Evolutionary conservation across 768 basidiomycete genomes (phyloP).

Genomic region (Leucogyrophana mollusca): DNA sequence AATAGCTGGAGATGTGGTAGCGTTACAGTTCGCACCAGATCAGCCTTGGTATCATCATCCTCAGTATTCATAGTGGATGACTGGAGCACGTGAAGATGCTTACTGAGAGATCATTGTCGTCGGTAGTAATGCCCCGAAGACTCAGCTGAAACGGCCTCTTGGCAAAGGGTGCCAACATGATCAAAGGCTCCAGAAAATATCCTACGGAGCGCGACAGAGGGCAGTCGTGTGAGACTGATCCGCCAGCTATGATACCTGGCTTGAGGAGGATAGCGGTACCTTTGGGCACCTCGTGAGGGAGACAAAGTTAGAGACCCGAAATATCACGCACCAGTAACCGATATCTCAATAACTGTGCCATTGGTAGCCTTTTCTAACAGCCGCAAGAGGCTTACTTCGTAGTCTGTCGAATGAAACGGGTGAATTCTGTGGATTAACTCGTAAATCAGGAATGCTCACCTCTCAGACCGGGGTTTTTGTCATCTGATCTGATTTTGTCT

Average conservation of each 20-base stretch:
- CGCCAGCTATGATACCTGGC: slow-evolving; percentile 89
- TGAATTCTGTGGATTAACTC: background rate
- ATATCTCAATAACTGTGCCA: slow-evolving; percentile 94
- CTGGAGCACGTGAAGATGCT: slow-evolving; percentile 10
- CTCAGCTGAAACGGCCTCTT: slow-evolving; percentile 85
- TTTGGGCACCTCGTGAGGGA: slow-evolving; percentile 26
- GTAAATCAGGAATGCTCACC: slow-evolving; percentile 45
- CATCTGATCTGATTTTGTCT: slow-evolving; percentile 84
- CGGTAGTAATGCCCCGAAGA: slow-evolving; percentile 87
- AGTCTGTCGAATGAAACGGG: slow-evolving; percentile 53
- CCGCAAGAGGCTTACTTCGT: slow-evolving; percentile 87
- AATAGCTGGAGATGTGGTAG: slow-evolving; percentile 89
- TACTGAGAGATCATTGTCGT: slow-evolving; percentile 90
- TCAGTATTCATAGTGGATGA: slow-evolving; percentile 4
- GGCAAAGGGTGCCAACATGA: slow-evolving; percentile 90
- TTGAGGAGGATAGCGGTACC: slow-evolving; percentile 91
- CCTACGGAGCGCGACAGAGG: slow-evolving; percentile 87
- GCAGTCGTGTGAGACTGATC: slow-evolving; percentile 80
- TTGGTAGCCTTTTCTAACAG: slow-evolving; percentile 90
- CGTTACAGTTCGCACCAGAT: slow-evolving; percentile 86
- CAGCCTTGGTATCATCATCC: slow-evolving; percentile 51
- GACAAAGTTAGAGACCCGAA: background rate
- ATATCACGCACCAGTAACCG: slow-evolving; percentile 73
- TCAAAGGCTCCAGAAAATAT: slow-evolving; percentile 88
- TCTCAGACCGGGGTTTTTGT: slow-evolving; percentile 94